Base-by-base conservation (phyloP, 2,329 filamentous ascomycete species). In the Pseudogymnoascus sp. region DNA sequence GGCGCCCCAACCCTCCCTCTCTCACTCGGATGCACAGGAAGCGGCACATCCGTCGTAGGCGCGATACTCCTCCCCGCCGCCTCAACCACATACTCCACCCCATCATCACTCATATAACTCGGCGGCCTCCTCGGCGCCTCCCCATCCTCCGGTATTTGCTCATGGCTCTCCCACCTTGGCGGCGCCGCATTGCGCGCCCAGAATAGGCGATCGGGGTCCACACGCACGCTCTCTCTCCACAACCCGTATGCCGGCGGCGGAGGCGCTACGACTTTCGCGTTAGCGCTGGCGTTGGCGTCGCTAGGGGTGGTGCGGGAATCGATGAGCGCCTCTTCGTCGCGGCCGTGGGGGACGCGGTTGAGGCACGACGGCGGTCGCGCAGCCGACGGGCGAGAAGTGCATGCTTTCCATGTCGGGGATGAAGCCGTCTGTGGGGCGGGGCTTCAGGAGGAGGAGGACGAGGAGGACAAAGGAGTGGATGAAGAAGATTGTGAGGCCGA, bases 181-280 rank as follows among this genome's bases (percentile, higher is more conserved):
- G 73, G 72, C 3, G 73, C 71, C 18, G 81, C 78, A 67, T 86
- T 88, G 38, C 88, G 84, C 73, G 89, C 86, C 91, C 91, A 96
- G 72, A 89, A 91, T 25, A 96, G 80, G 12, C 91, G 80, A 70
- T 93, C 85, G 1, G 91, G 91, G 69, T 96, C 89, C 33, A 92
- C 88, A 58, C 90, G 82, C 75, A 95, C 90, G 70, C 88, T 93
- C 73, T 88, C 87, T 61, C 91, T 81, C 90, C 91, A 96, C 0
- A 91, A 77, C 0, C 92, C 92, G 71, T 96, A 96, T 1, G 91
- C 91, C 0, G 93, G 92, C 3, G 93, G 92, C 7, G 86, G 84
- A 18, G 81, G 67, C 68, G 86, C 86, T 43, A 77, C 76, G 0
- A 81, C 76, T 63, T 85, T 81, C 60, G 79, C 82, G 63, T 83